Percentiles rank a stretch among this genome's conserved stretches.
phyloP scores from a whole-genome alignment of 2,329 filamentous ascomycete genomes.

The Aspergillus novofumigatus region DNA sequence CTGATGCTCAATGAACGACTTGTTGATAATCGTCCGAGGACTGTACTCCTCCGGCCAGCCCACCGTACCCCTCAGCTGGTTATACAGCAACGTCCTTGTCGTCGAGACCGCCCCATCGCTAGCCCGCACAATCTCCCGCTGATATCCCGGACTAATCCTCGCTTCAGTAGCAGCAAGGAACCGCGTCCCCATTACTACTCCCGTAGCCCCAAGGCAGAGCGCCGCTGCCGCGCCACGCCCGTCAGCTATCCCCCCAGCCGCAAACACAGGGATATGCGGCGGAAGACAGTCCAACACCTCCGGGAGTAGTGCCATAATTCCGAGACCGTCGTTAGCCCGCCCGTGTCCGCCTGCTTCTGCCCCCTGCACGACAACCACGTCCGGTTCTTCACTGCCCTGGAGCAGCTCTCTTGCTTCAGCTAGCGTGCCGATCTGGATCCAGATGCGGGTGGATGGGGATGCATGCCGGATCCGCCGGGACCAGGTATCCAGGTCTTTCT shows the following conservation, averaged over 20 bases:
- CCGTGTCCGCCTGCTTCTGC: constrained; percentile 55
- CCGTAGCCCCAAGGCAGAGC: constrained; percentile 50
- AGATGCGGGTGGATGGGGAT: constrained; percentile 46
- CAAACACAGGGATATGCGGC: constrained; percentile 45
- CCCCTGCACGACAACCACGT: constrained; percentile 54
- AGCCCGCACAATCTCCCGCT: constrained; percentile 48
- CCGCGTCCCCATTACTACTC: constrained; percentile 59
- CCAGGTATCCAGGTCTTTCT: constrained; percentile 44
- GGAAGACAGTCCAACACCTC: constrained; percentile 46
- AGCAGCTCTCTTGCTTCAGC: constrained; percentile 45
- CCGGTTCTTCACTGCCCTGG: constrained; percentile 36
- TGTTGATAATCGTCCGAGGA: constrained; percentile 56
- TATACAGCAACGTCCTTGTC: constrained; percentile 51
- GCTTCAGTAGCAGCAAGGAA: constrained; percentile 55
- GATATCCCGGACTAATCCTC: constrained; percentile 50
- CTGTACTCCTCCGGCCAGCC: constrained; percentile 60
- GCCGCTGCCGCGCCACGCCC: constrained; percentile 50
- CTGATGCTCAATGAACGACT: constrained; percentile 46
- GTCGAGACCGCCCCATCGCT: constrained; percentile 51
- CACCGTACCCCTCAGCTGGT: constrained; percentile 52
- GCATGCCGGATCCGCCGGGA: constrained; percentile 40
- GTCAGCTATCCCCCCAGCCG: constrained; percentile 53
- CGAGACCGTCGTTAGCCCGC: constrained; percentile 42
- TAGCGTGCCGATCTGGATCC: constrained; percentile 54
- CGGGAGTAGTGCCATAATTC: constrained; percentile 50